Base-by-base conservation (phyloP, 305 asterid genomes). In the Plantago lanceolata region DNA sequence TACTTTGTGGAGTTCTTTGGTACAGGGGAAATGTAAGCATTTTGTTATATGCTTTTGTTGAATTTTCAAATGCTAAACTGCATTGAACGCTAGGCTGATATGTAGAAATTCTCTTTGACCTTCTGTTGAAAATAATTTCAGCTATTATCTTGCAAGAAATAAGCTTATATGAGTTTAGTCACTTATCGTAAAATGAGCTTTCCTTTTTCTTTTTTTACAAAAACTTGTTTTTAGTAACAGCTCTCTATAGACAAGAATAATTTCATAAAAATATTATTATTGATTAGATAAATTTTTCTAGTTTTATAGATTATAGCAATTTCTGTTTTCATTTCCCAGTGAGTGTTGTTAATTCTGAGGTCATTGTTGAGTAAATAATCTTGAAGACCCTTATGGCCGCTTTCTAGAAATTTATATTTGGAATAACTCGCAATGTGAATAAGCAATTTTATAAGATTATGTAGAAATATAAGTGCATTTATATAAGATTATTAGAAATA, bases 1-100 rank as follows among this genome's bases (percentile, higher is more conserved):
- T 82, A 80, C 81, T 91, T 91, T 57, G 98, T 91, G 61, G 85
- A 82, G 61, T 91, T 91, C 81, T 91, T 75, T 68, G 98, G 98
- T 63, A 91, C 98, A 69, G 61, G 61, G 67, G 97, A 90, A 71
- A 90, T 87, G 96, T 87, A 83, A 84, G 96, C 68, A 59, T 68
- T 66, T 63, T 48, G 28, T 63, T 49, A 61, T 18, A 19, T 62
- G 48, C 68, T 53, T 50, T 47, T 55, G 17, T 63, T 29, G 68
- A 65, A 56, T 62, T 65, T 61, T 37, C 51, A 47, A 50, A 61
- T 59, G 69, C 57, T 62, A 43, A 57, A 57, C 31, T 50, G n/a
- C 47, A 49, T 66, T 24, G 44, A 26, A 45, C 19, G 55, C 48
- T 52, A 29, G 63, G 21, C 12, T 12, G 15, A 24, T 56, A 4